Percentiles rank a stretch among this genome's conserved stretches.
Evolutionary conservation across 2,329 filamentous ascomycete species (phyloP).

Genomic region (Colletotrichum eleusines): DNA sequence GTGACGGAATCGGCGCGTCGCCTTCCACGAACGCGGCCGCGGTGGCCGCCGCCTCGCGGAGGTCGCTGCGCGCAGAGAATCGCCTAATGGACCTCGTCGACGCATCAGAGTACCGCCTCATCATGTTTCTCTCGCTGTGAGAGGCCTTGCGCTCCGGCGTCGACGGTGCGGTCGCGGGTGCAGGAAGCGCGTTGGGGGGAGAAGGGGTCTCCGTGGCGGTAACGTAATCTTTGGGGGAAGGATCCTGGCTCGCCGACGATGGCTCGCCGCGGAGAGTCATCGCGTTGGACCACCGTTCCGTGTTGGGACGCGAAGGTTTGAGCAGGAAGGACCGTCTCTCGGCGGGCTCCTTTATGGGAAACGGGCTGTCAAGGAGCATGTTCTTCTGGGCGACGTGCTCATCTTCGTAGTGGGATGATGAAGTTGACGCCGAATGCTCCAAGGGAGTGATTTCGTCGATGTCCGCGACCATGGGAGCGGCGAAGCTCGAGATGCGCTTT

Average conservation of each 20-base stretch:
- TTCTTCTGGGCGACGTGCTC: conserved; percentile 25
- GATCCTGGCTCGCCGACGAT: conserved; percentile 21
- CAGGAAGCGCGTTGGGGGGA: conserved; percentile 1
- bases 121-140: conserved; percentile 21
- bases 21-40: conserved; percentile 34
- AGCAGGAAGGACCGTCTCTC: conserved; percentile 36
- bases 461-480: conserved; percentile 29
- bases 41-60: conserved; percentile 35
- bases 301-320: conserved; percentile 31
- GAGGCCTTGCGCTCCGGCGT: conserved; percentile 29
- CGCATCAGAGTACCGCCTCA: conserved; percentile 36
- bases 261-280: conserved; percentile 34
- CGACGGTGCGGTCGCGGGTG: conserved; percentile 26
- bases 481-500: conserved; percentile 35
- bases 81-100: conserved; percentile 32
- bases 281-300: conserved; percentile 33
- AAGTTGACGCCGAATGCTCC: conserved; percentile 8
- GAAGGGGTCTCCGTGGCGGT: neutral
- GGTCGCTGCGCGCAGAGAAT: conserved; percentile 36
- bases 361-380: conserved; percentile 31
- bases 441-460: conserved; percentile 32
- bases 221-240: neutral
- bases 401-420: conserved; percentile 30
- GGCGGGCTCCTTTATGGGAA: conserved; percentile 27
- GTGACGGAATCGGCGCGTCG: neutral